These are phyloP conservation scores for Leishmania guyanensis DNA, from an alignment of 208 protist species.

Conservation along the genomic window DNA sequence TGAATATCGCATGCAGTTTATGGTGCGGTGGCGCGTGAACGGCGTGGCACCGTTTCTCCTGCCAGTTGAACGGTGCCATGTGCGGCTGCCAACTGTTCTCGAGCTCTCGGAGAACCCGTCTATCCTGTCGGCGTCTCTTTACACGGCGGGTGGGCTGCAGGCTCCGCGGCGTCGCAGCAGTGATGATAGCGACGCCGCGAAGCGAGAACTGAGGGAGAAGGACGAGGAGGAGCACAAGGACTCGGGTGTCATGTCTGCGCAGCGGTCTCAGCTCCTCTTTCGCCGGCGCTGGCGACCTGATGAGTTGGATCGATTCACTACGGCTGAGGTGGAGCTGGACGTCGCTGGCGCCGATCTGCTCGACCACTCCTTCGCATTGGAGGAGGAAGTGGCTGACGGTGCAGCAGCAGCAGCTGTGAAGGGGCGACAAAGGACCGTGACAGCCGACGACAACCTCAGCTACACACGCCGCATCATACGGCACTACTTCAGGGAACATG, in stretches of 20 bases:
- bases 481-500: conserved; percentile 61
- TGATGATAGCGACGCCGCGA: neutral
- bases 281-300: conserved; percentile 24
- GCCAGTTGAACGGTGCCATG: conserved; percentile 20
- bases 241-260: neutral
- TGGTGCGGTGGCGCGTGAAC: conserved; percentile 66
- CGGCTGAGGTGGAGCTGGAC: conserved; percentile 67
- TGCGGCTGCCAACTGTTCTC: conserved; percentile 27
- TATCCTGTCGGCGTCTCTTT: neutral
- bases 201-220: neutral
- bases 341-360: conserved; percentile 28
- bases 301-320: conserved; percentile 41
- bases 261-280: neutral
- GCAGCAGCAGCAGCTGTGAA: neutral
- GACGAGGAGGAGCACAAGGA: neutral
- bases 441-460: conserved; percentile 39
- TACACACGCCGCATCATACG: conserved; percentile 46
- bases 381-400: neutral
- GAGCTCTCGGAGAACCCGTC: conserved; percentile 8
- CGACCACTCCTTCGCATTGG: neutral
- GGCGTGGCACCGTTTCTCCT: conserved; percentile 61
- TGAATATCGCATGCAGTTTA: conserved; percentile 77
- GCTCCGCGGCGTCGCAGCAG: neutral
- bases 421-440: neutral
- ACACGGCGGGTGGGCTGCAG: neutral